These are phyloP conservation scores for Exsudoporus frostii DNA, from an alignment of 768 basidiomycete genomes.

Conservation along the genomic window DNA sequence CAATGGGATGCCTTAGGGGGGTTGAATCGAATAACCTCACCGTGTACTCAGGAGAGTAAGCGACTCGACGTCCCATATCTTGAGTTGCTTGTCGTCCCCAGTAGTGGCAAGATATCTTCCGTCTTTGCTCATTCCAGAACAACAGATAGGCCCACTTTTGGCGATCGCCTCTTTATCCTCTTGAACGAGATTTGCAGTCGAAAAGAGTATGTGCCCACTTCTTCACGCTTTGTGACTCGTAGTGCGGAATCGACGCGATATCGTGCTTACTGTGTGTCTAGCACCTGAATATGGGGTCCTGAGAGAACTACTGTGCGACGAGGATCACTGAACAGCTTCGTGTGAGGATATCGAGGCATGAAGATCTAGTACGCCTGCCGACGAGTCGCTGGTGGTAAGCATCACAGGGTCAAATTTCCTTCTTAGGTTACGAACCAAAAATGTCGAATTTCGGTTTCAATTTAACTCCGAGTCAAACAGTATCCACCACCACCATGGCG, in stretches of 20 bases:
- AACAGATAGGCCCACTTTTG: conserved; percentile 57
- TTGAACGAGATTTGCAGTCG: conserved; percentile 37
- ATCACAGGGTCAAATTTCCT: neutral
- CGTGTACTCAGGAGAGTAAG: conserved; percentile 59
- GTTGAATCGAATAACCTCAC: conserved; percentile 35
- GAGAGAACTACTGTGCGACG: conserved; percentile 43
- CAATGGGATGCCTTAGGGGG: neutral
- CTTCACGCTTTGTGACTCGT: conserved; percentile 32
- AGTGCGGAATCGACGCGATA: neutral
- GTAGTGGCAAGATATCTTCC: conserved; percentile 54
- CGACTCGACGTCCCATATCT: conserved; percentile 64
- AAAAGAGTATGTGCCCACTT: conserved; percentile 48
- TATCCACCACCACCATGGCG: conserved; percentile 5
- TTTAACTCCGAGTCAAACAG: neutral
- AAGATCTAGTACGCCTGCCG: no score
- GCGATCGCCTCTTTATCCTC: conserved; percentile 33
- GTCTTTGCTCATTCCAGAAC: conserved; percentile 47
- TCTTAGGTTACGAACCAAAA: neutral
- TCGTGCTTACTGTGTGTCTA: conserved; percentile 50
- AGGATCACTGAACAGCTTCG: conserved; percentile 41
- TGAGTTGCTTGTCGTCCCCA: conserved; percentile 80
- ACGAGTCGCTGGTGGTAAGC: no score
- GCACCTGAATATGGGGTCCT: conserved; percentile 61
- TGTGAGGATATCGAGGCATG: conserved; percentile 49
- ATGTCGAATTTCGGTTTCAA: no score